Evolutionary conservation across 306 rosid species (phyloP), one percentile per base, ranked within the genome.

Genomic region (Dalbergia cultrata): DNA sequence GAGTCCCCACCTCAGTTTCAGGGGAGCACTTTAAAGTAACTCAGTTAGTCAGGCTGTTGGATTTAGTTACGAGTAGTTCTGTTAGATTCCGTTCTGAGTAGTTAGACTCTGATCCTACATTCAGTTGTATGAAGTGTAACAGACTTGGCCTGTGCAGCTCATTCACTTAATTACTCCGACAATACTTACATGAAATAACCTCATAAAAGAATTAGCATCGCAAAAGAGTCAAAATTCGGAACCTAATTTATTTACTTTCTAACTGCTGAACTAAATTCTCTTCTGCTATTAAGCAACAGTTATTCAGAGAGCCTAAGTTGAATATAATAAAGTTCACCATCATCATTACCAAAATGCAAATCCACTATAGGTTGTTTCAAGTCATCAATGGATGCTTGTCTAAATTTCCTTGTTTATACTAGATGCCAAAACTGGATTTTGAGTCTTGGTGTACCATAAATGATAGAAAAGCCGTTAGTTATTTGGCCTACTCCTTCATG

Each of bases 281-380:
- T 33, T 14, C 22, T 41, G 67, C 74, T 33, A 74, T 41, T 41
- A 58, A 49, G 79, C 26, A 5, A 73, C 22, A 73, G 14, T 39
- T 22, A 67, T 47, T 53, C 44, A 67, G 54, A 61, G 74, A 56
- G 49, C 82, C 41, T 8, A 68, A 26, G 52, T 57, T 22, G 21
- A 72, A 39, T 37, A 72, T 54, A 56, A 43, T 37, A 64, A 72
- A 26, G 68, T 63, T 9, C 37, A 49, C 34, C 33, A 63, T 66
- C 63, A 50, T 63, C 63, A 62, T 71, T 72, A 63, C n/a, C 59
- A 62, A 61, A n/a, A 56, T 60, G 71, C 45, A 71, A 41, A 37
- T 56, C 59, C 49, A 67, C 61, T 26, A 74, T 43, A 37, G 19
- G 45, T 4, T 37, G 41, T 37, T 72, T 34, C 56, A 67, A 47